phyloP scores from a whole-genome alignment of 2,329 filamentous ascomycete genomes.

The Xylaria sp. region DNA sequence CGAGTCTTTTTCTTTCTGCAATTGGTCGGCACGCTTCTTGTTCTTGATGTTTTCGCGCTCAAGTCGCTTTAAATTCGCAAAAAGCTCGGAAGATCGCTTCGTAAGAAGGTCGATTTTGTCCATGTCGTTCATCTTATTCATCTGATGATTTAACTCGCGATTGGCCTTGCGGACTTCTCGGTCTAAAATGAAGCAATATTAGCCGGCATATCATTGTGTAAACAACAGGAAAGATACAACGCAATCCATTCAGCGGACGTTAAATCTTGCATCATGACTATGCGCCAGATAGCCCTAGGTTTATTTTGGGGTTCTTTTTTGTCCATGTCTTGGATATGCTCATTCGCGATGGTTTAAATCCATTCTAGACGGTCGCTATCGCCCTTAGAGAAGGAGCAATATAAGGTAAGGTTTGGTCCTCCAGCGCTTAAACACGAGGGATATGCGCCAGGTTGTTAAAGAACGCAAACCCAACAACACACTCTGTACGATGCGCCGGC shows the following conservation, averaged over 20 bases:
- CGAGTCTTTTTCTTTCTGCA: slow-evolving; percentile 97
- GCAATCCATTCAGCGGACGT: background rate
- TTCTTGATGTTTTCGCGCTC: slow-evolving; percentile 95
- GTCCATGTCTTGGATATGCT: background rate
- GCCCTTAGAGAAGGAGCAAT: background rate
- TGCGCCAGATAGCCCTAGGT: background rate
- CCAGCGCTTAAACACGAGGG: background rate
- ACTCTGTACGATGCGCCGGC: background rate
- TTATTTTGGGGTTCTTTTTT: background rate
- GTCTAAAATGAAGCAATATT: slow-evolving; percentile 40
- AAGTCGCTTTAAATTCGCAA: slow-evolving; percentile 94
- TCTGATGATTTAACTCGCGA: slow-evolving; percentile 85
- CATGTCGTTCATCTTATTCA: slow-evolving; percentile 91
- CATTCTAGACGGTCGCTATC: background rate
- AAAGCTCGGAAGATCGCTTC: slow-evolving; percentile 88
- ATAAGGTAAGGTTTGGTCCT: background rate
- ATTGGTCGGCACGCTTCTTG: slow-evolving; percentile 91
- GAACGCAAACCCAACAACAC: background rate
- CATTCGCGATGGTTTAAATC: background rate
- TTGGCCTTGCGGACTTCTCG: slow-evolving; percentile 74
- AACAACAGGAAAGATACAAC: slow-evolving; percentile 1
- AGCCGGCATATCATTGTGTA: slow-evolving; percentile 7
- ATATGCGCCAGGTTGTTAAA: slow-evolving; percentile 7
- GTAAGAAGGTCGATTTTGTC: slow-evolving; percentile 91
- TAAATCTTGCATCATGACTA: background rate